A percentile compares a stretch with the other conserved stretches of the same genome.
Conservation (phyloP, 192 early-diverging fungal species). For the Haplosporangium gracile region DNA sequence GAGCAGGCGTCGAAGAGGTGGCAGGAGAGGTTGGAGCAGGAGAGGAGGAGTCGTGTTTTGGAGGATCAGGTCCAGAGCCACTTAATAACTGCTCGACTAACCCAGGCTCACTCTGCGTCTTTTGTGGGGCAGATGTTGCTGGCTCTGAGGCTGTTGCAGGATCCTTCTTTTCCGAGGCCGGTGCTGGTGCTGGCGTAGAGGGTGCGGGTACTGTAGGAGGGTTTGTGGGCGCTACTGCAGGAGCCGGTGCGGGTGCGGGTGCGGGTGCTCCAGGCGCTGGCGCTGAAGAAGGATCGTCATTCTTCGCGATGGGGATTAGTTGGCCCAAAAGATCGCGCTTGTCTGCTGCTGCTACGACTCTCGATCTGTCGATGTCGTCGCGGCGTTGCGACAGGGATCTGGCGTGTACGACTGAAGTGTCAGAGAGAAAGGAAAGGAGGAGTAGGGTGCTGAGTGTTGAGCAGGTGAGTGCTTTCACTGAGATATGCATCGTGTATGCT, state of each 20-base stretch:
- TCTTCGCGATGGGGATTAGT: neutral
- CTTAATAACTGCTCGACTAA: neutral
- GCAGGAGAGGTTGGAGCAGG: neutral
- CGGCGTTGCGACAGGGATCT: neutral
- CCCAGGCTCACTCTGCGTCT: neutral
- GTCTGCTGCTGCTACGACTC: neutral
- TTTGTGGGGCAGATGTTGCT: neutral
- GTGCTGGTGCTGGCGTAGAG: neutral
- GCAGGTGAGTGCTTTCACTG: neutral
- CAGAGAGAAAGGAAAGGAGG: neutral
- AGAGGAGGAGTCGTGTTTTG: neutral
- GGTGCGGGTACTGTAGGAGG: neutral
- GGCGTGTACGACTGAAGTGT: neutral
- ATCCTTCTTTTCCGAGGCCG: neutral
- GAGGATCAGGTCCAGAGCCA: neutral
- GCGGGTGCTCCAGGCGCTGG: neutral
- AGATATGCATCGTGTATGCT: neutral
- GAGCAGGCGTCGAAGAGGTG: neutral
- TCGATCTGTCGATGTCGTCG: neutral
- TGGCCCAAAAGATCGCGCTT: neutral
- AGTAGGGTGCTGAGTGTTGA: slow-evolving; percentile 2
- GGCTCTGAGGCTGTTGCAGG: neutral
- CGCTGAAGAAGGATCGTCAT: neutral
- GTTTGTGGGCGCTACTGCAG: neutral
- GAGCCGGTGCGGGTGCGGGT: neutral